Base-by-base conservation (phyloP, 2,329 filamentous ascomycete genomes). In the Fusarium sp. region DNA sequence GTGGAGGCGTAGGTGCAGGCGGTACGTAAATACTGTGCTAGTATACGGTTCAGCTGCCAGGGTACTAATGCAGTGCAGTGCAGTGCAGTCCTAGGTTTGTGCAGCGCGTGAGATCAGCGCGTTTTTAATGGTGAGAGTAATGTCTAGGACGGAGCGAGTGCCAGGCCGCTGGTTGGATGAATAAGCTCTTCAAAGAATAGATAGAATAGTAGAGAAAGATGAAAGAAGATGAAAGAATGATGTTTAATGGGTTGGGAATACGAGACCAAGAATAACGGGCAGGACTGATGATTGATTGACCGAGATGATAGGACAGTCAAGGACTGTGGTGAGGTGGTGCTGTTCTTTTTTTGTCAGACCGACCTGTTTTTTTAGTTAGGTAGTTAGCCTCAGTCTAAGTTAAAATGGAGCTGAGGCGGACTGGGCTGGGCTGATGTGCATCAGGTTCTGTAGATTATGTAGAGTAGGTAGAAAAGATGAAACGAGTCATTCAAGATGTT, bases 111-210 rank as follows among this genome's bases (percentile, higher is more conserved):
- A 54, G 60, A 52, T 59, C 46, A 63, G 66, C 63, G 70, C 72
- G 70, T 69, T 69, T 72, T 66, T 72, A 41, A 68, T 70, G 72
- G 77, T 70, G 70, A 77, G 76, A 72, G 75, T 63, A 52, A 64
- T 70, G 69, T 77, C 74, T 77, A 73, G 75, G 71, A 79, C 73
- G 74, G 65, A 69, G 61, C 60, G 55, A 48, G 44, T 56, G 48
- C 41, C 31, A 56, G 51, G 54, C 23, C 48, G 31, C 54, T 75
- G 73, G 77, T 73, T 77, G 76, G 72, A 73, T 39, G 38, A 59
- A n/a, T 31, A 42, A 60, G 49, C 21, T 46, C 38, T 33, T 16
- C 18, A 39, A 35, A 46, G 19, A 39, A 39, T 18, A 27, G 44
- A 21, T 46, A 39, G 35, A 46, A 59, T n/a, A 25, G 27, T 16